These are phyloP conservation scores for Tylopilus sp. DNA, from an alignment of 768 basidiomycete species.

Conservation along the genomic window DNA sequence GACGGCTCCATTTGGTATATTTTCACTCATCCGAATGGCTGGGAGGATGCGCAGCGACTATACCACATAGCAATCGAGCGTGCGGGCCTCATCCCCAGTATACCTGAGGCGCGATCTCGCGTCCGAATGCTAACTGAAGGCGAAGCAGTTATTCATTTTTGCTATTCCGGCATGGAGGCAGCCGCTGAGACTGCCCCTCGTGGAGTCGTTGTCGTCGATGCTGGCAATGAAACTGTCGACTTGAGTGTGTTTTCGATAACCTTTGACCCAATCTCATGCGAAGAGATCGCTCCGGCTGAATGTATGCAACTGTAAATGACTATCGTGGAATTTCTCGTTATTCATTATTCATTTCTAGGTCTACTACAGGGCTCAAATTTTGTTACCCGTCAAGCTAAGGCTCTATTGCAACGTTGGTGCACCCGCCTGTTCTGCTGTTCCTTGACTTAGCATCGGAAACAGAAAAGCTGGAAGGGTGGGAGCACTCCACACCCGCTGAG, in stretches of 20 bases:
- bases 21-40: background rate
- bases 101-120: background rate
- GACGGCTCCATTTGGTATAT: background rate
- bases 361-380: background rate
- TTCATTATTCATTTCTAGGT: background rate
- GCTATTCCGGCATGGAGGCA: too few species aligned
- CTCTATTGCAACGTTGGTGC: background rate
- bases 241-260: background rate
- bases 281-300: background rate
- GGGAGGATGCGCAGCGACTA: background rate
- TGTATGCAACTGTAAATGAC: background rate
- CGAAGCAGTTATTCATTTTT: too few species aligned
- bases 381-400: background rate
- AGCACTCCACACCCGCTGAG: background rate
- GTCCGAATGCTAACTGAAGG: background rate
- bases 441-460: background rate
- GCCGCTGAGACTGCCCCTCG: too few species aligned
- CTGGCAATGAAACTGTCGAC: background rate
- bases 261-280: background rate
- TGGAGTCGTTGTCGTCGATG: too few species aligned
- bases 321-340: background rate
- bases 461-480: conserved; percentile 5
- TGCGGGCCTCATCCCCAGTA: background rate
- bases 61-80: background rate
- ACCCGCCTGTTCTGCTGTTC: too few species aligned